phyloP scores from a whole-genome alignment of 75 land plant species.

The Pinus tabuliformis region DNA sequence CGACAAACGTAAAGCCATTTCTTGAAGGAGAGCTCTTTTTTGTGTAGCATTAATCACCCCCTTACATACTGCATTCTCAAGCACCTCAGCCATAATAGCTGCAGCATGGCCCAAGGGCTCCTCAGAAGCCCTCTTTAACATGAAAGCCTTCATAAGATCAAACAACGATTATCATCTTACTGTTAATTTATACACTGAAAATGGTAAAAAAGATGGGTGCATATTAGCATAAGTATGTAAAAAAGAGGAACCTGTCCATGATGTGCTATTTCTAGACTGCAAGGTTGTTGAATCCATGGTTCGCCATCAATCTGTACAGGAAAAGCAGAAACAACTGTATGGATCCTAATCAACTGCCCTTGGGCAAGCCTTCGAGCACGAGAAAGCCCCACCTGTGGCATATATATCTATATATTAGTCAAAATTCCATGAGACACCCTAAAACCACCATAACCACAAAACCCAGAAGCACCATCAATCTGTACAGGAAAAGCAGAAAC shows the following conservation, averaged over 20 bases:
- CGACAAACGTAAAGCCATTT: slow-evolving; percentile 79
- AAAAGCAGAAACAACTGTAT: slow-evolving; percentile 33
- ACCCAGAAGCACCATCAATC: slow-evolving; percentile 50
- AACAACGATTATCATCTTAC: background rate
- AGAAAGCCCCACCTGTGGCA: slow-evolving; percentile 79
- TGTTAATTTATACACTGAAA: no score
- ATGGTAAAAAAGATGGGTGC: slow-evolving; percentile 5
- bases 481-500: slow-evolving; percentile 67
- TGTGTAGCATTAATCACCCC: slow-evolving; percentile 69
- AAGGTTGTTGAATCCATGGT: slow-evolving; percentile 82
- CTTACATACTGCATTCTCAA: slow-evolving; percentile 75
- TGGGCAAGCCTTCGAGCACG: slow-evolving; percentile 85
- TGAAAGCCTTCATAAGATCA: slow-evolving; percentile 63
- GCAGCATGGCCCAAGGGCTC: slow-evolving; percentile 96
- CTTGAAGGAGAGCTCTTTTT: slow-evolving; percentile 77
- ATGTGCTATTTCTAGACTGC: slow-evolving; percentile 57
- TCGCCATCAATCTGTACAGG: slow-evolving; percentile 95
- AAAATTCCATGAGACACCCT: background rate
- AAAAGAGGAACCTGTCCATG: slow-evolving; percentile 72
- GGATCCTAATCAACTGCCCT: slow-evolving; percentile 72
- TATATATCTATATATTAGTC: background rate
- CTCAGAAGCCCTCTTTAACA: slow-evolving; percentile 78
- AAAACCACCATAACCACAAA: background rate
- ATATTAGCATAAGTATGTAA: slow-evolving; percentile 3
- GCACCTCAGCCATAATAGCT: slow-evolving; percentile 75